phyloP scores from a whole-genome alignment of 1,139 yeast species.

The Pichia sp. region DNA sequence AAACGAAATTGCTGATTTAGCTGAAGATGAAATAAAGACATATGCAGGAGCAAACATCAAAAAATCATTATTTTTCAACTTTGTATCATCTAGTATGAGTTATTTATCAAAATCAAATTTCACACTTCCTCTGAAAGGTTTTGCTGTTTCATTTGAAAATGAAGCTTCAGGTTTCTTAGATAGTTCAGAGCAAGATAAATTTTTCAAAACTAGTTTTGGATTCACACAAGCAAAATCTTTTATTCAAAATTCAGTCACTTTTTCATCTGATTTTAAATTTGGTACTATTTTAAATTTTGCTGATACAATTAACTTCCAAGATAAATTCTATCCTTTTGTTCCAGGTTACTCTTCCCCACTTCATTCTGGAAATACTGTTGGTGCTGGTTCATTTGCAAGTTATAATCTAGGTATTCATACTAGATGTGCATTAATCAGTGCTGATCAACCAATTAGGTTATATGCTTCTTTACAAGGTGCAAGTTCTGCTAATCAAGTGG shows the following conservation, averaged over 20 bases:
- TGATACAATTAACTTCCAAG: conserved; percentile 34
- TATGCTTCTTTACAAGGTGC: conserved; percentile 32
- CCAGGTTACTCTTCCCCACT: conserved; percentile 17
- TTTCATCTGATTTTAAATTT: conserved; percentile 31
- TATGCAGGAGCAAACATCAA: conserved; percentile 29
- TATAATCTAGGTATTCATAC: conserved; percentile 30
- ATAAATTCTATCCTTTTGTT: conserved; percentile 38
- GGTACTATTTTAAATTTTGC: conserved; percentile 31
- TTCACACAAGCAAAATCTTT: conserved; percentile 27
- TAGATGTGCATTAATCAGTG: conserved; percentile 31
- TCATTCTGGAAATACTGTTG: conserved; percentile 24
- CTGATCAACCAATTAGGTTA: conserved; percentile 32
- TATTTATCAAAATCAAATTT: conserved; percentile 29
- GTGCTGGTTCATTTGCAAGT: conserved; percentile 28
- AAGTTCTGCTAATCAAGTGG: conserved; percentile 5
- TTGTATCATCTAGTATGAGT: conserved; percentile 19
- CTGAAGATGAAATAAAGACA: conserved; percentile 30
- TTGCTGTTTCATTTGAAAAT: conserved; percentile 17
- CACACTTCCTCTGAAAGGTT: conserved; percentile 24
- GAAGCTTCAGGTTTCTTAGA: conserved; percentile 25
- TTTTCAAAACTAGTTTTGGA: conserved; percentile 27
- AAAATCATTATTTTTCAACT: conserved; percentile 22
- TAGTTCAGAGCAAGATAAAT: conserved; percentile 21
- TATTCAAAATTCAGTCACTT: conserved; percentile 33
- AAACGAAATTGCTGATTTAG: conserved; percentile 37